Conservation (phyloP, 495 filamentous ascomycete genomes). For the Penicillium maclennaniae region DNA sequence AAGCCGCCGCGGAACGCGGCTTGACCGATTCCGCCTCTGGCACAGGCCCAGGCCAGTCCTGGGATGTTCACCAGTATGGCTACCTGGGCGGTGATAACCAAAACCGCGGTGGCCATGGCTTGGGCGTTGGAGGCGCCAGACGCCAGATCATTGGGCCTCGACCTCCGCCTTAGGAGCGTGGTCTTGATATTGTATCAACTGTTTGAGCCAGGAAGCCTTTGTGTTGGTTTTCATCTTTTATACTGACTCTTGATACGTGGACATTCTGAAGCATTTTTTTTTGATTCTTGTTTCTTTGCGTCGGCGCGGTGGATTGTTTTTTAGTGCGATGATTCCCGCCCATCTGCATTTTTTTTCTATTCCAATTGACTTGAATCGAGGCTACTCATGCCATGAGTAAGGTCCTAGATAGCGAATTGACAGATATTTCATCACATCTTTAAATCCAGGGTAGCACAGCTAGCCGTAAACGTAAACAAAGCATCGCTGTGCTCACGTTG, state of each 20-base stretch:
- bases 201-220: slow-evolving; percentile 5
- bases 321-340: not conserved
- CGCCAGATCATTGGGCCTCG: slow-evolving; percentile 80
- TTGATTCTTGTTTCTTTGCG: slow-evolving; percentile 11
- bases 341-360: not conserved
- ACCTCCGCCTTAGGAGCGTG: slow-evolving; percentile 50
- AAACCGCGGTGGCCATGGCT: slow-evolving; percentile 65
- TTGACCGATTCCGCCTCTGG: slow-evolving; percentile 41
- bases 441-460: not conserved
- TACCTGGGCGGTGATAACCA: slow-evolving; percentile 81
- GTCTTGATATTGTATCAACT: not conserved
- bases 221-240: not conserved
- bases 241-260: not conserved
- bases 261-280: not conserved
- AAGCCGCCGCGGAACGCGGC: slow-evolving; percentile 48
- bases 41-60: slow-evolving; percentile 56
- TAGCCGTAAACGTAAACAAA: no score
- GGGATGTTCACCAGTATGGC: slow-evolving; percentile 89
- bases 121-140: slow-evolving; percentile 63
- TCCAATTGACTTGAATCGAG: not conserved
- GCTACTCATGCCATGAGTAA: not conserved
- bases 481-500: no score
- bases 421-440: not conserved
- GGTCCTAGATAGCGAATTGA: not conserved
- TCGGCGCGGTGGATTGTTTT: slow-evolving; percentile 15